A percentile compares a stretch with the other conserved stretches of the same genome.
These are phyloP conservation scores for Aspergillus flavus DNA, from an alignment of 2,329 filamentous ascomycete species.

Conservation along the genomic window DNA sequence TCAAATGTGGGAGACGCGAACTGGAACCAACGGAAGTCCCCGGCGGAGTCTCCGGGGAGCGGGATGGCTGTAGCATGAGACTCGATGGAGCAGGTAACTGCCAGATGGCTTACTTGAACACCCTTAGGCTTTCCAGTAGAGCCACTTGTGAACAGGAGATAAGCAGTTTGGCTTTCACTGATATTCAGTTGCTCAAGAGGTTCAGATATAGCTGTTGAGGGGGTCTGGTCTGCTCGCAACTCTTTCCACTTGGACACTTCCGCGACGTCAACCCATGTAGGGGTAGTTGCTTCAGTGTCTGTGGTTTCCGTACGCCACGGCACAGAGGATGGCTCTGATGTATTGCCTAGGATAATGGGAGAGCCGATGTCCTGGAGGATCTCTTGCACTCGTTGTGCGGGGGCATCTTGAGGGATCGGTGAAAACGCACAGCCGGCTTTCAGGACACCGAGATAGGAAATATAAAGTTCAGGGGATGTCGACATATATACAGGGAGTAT, in stretches of 20 bases:
- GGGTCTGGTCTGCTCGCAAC: slow-evolving; percentile 5
- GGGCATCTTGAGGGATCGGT: slow-evolving; percentile 41
- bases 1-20: slow-evolving; percentile 41
- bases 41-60: slow-evolving; percentile 20
- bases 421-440: slow-evolving; percentile 43
- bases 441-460: slow-evolving; percentile 39
- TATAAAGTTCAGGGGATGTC: slow-evolving; percentile 42
- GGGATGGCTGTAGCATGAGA: slow-evolving; percentile 31
- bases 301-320: slow-evolving; percentile 9
- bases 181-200: slow-evolving; percentile 15
- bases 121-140: slow-evolving; percentile 40
- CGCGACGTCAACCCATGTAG: slow-evolving; percentile 27
- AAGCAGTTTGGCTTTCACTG: slow-evolving; percentile 28
- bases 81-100: slow-evolving; percentile 35
- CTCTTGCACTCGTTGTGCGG: slow-evolving; percentile 28
- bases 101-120: slow-evolving; percentile 34
- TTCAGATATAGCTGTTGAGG: neutral
- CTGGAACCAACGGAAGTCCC: slow-evolving; percentile 41
- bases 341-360: slow-evolving; percentile 26
- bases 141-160: slow-evolving; percentile 39
- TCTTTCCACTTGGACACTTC: slow-evolving; percentile 24
- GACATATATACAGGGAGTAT: slow-evolving; percentile 34
- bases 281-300: neutral
- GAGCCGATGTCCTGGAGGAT: slow-evolving; percentile 33
- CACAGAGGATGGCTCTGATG: slow-evolving; percentile 15